phyloP scores from a whole-genome alignment of 805 yeast species.

The Komagataella kurtzmanii region DNA sequence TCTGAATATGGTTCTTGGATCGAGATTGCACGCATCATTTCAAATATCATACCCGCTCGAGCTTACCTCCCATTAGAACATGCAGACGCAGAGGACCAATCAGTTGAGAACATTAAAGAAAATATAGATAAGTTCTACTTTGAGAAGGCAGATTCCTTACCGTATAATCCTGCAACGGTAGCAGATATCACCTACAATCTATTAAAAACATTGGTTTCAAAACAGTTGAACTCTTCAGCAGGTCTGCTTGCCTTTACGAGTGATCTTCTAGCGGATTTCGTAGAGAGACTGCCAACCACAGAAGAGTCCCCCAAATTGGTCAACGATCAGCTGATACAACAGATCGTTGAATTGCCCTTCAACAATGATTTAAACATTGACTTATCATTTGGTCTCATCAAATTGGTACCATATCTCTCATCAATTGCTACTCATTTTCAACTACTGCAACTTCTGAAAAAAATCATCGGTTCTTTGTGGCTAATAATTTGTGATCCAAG shows the following conservation, averaged over 20 bases:
- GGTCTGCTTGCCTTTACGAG: neutral
- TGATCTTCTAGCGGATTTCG: neutral
- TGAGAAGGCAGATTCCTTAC: neutral
- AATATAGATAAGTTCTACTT: constrained; percentile 6
- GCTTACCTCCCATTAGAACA: constrained; percentile 44
- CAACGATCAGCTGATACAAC: neutral
- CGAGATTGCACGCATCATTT: constrained; percentile 24
- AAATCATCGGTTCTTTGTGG: constrained; percentile 39
- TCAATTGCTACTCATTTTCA: neutral
- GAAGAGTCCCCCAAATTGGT: neutral
- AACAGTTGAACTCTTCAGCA: neutral
- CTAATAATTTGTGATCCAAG: constrained; percentile 29
- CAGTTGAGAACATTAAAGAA: constrained; percentile 1
- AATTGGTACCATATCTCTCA: neutral
- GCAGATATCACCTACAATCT: neutral
- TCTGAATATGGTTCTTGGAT: constrained; percentile 20
- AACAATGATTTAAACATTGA: neutral
- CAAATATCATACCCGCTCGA: constrained; percentile 48
- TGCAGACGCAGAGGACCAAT: constrained; percentile 13
- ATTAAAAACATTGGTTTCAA: neutral
- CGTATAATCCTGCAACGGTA: neutral
- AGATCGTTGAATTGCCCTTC: neutral
- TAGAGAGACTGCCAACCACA: neutral
- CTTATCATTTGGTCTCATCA: neutral
- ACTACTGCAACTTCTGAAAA: constrained; percentile 22